Conservation (phyloP, 2,329 filamentous ascomycete genomes). For the Dryadomyces quercus-mongolicae region DNA sequence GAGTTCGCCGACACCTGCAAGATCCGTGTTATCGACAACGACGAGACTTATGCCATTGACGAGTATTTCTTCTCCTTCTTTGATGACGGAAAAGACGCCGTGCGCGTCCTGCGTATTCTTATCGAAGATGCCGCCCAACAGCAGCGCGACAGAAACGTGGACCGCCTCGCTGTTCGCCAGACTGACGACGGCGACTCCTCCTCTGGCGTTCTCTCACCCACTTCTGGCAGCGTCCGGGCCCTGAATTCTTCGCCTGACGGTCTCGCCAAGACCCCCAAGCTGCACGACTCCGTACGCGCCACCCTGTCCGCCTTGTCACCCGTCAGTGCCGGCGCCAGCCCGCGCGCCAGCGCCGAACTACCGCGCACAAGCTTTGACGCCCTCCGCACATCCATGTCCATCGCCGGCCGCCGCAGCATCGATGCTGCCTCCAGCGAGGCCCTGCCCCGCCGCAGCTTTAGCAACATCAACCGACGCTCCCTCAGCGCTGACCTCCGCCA, state of each 20-base stretch:
- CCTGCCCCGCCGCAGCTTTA: constrained; percentile 49
- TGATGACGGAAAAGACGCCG: constrained; percentile 69
- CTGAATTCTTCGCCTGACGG: not conserved
- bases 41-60: constrained; percentile 89
- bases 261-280: constrained; percentile 21
- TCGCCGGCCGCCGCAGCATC: constrained; percentile 33
- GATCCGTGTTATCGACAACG: constrained; percentile 82
- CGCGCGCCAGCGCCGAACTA: constrained; percentile 42
- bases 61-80: constrained; percentile 99
- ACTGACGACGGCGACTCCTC: not conserved
- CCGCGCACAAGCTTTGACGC: constrained; percentile 42
- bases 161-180: not conserved
- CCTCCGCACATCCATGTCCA: constrained; percentile 26
- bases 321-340: constrained; percentile 27
- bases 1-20: constrained; percentile 92
- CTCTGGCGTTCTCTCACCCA: not conserved
- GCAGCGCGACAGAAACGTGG: constrained; percentile 4
- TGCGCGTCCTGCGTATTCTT: constrained; percentile 63
- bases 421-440: constrained; percentile 31
- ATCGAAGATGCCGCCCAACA: constrained; percentile 50
- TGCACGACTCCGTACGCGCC: constrained; percentile 47
- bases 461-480: constrained; percentile 41
- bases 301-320: constrained; percentile 44
- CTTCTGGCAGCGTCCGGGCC: not conserved
- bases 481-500: constrained; percentile 32